Evolutionary conservation across 2,329 filamentous ascomycete species (phyloP).

Genomic region (Ampelomyces quisqualis): DNA sequence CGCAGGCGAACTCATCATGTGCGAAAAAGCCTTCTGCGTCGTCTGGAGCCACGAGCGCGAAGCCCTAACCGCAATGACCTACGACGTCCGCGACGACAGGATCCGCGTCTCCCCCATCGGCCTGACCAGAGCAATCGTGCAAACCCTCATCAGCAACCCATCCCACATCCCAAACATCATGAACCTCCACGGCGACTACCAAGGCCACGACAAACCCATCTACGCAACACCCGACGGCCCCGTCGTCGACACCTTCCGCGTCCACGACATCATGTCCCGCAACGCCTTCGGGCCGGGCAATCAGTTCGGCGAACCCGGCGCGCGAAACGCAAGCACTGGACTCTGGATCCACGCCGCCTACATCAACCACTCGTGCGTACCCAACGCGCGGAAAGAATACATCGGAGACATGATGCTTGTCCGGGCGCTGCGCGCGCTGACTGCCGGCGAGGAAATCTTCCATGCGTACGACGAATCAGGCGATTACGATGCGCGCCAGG

Average conservation of each 20-base stretch:
- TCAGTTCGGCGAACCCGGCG: conserved; percentile 27
- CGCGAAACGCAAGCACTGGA: conserved; percentile 34
- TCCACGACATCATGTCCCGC: conserved; percentile 47
- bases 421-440: conserved; percentile 42
- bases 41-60: conserved; percentile 47
- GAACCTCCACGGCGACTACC: conserved; percentile 37
- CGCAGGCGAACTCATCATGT: conserved; percentile 56
- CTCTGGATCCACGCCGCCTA: conserved; percentile 47
- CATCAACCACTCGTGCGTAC: conserved; percentile 49
- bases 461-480: conserved; percentile 30
- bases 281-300: conserved; percentile 49
- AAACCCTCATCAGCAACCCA: conserved; percentile 53
- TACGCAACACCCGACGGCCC: conserved; percentile 41
- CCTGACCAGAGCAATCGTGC: conserved; percentile 35
- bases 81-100: conserved; percentile 44
- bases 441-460: conserved; percentile 26
- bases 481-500: conserved; percentile 41
- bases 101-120: conserved; percentile 28
- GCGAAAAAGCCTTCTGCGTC: conserved; percentile 57
- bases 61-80: conserved; percentile 48
- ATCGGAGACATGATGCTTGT: conserved; percentile 45
- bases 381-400: conserved; percentile 45
- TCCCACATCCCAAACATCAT: conserved; percentile 38
- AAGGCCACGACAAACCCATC: conserved; percentile 43
- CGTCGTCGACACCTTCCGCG: conserved; percentile 53